Conservation (phyloP, 2,329 filamentous ascomycete genomes). For the Fusarium tjaetaba region DNA sequence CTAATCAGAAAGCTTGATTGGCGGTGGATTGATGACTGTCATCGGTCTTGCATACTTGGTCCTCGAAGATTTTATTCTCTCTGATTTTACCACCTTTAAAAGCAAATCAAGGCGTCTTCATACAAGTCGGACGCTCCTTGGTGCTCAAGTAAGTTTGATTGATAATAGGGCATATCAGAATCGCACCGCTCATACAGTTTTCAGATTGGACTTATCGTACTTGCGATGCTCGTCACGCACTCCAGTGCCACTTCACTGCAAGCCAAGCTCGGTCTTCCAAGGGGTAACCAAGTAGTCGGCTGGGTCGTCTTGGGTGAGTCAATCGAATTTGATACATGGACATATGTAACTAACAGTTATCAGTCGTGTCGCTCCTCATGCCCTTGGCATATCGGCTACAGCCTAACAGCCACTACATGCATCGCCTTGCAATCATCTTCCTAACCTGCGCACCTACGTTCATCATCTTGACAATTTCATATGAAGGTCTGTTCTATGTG, state of each 20-base stretch:
- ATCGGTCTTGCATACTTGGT: conserved; percentile 81
- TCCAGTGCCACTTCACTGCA: conserved; percentile 88
- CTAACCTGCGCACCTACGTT: conserved; percentile 93
- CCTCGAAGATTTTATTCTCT: conserved; percentile 74
- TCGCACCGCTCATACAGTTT: conserved; percentile 15
- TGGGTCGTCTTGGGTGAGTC: conserved; percentile 79
- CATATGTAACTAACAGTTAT: conserved; percentile 24
- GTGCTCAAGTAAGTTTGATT: conserved; percentile 65
- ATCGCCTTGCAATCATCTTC: conserved; percentile 88
- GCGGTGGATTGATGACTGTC: conserved; percentile 80
- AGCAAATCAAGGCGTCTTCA: conserved; percentile 47
- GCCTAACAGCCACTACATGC: conserved; percentile 88
- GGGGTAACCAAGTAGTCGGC: conserved; percentile 87
- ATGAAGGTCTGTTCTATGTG: conserved; percentile 96
- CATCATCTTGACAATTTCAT: conserved; percentile 95
- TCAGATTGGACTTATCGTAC: conserved; percentile 77
- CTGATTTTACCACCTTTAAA: conserved; percentile 52
- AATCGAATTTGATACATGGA: not conserved
- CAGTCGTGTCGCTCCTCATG: conserved; percentile 78
- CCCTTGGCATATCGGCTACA: conserved; percentile 84
- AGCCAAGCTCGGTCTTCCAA: conserved; percentile 83
- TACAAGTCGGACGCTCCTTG: conserved; percentile 69
- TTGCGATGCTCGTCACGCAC: conserved; percentile 86
- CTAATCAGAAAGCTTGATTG: conserved; percentile 66
- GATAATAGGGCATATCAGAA: not conserved